A percentile compares a stretch with the other conserved stretches of the same genome.
phyloP scores from a whole-genome alignment of 169 alveolate genomes.

The Cryptosporidium bovis region DNA sequence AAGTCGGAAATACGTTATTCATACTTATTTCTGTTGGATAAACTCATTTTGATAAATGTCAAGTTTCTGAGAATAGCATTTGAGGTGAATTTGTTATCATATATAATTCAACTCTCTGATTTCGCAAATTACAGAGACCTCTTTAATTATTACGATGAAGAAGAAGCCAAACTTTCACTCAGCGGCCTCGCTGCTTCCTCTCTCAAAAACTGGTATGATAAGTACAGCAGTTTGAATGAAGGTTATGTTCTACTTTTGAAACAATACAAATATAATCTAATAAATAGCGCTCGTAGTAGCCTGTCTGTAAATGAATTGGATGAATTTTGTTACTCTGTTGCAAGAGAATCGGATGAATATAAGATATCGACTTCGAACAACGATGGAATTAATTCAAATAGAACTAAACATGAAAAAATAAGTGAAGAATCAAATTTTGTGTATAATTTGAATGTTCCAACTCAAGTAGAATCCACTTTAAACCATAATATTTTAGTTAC shows the following conservation, averaged over 20 bases:
- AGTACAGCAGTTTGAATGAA: background rate
- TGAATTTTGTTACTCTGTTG: too few species aligned
- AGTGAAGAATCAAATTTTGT: too few species aligned
- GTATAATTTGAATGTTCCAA: too few species aligned
- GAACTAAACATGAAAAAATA: too few species aligned
- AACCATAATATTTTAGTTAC: too few species aligned
- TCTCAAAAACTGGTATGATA: constrained; percentile 41
- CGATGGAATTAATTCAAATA: too few species aligned
- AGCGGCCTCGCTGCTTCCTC: constrained; percentile 29
- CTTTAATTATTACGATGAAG: constrained; percentile 16
- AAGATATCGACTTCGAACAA: too few species aligned
- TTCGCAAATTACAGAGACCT: background rate
- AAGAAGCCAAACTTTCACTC: background rate
- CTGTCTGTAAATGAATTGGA: background rate
- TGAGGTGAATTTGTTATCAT: constrained; percentile 15
- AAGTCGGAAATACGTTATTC: constrained; percentile 32
- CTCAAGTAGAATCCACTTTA: too few species aligned
- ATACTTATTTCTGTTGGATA: constrained; percentile 24
- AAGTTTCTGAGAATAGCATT: constrained; percentile 2
- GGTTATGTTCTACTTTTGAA: background rate
- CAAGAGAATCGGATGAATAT: too few species aligned
- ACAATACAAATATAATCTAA: background rate
- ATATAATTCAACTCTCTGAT: constrained; percentile 9
- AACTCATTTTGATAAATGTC: background rate
- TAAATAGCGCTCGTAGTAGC: background rate